Percentiles rank a stretch among this genome's conserved stretches.
Evolutionary conservation across 2,329 filamentous ascomycete species (phyloP).

Genomic region (Setomelanomma holmii): DNA sequence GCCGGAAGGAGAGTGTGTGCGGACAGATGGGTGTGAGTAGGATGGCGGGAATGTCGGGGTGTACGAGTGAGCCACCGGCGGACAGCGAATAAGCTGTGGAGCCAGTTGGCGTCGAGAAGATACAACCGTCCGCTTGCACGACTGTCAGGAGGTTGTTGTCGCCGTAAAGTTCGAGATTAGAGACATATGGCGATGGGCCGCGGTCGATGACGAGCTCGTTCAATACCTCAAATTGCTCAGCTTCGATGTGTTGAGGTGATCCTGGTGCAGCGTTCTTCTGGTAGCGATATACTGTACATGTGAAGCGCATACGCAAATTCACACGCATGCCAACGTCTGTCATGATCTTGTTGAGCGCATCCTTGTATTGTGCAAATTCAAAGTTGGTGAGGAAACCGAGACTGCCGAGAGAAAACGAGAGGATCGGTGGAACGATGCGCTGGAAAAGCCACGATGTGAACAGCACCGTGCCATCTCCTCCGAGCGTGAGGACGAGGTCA

Average conservation of each 20-base stretch:
- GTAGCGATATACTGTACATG: constrained; percentile 91
- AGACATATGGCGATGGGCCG: constrained; percentile 95
- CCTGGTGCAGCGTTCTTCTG: constrained; percentile 51
- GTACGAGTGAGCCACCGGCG: constrained; percentile 91
- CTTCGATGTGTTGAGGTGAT: constrained; percentile 75
- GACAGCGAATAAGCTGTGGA: constrained; percentile 93
- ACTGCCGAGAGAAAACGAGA: constrained; percentile 84
- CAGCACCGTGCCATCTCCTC: constrained; percentile 85
- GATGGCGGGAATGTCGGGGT: constrained; percentile 96
- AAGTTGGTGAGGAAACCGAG: constrained; percentile 90
- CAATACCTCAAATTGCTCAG: constrained; percentile 95
- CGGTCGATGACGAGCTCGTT: constrained; percentile 99
- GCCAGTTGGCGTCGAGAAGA: constrained; percentile 94
- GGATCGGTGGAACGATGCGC: constrained; percentile 81
- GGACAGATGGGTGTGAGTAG: constrained; percentile 97
- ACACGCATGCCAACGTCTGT: constrained; percentile 95
- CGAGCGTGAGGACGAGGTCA: constrained; percentile 88
- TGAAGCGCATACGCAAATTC: constrained; percentile 98
- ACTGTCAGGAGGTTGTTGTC: constrained; percentile 95
- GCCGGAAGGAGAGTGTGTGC: constrained; percentile 94
- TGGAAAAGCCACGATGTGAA: constrained; percentile 95
- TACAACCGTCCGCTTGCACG: constrained; percentile 95
- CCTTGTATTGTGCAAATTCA: constrained; percentile 85
- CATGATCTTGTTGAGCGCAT: constrained; percentile 88
- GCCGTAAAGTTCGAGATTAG: constrained; percentile 93